A percentile compares a stretch with the other conserved stretches of the same genome.
Conservation (phyloP, 768 basidiomycete genomes). For the Candolleomyces eurysporus region DNA sequence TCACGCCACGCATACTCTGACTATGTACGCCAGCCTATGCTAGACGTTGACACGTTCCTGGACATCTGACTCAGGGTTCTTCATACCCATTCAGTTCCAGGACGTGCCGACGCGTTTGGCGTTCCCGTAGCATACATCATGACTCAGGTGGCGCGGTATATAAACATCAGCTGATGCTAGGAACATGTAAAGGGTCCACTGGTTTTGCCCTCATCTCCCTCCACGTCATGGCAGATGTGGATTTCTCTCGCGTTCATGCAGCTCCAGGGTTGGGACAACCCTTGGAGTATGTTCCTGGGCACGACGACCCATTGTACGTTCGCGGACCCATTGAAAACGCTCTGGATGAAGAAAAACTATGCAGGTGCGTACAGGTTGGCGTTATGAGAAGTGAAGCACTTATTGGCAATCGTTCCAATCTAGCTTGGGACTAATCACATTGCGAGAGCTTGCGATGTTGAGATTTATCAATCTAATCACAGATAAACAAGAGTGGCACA, state of each 20-base stretch:
- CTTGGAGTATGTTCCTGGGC: background rate
- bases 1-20: too few species aligned
- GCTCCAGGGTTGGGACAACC: background rate
- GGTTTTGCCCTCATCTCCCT: background rate
- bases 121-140: too few species aligned
- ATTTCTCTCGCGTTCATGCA: background rate
- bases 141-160: too few species aligned
- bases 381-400: background rate
- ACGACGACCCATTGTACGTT: background rate
- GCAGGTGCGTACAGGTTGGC: background rate
- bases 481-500: slow-evolving; percentile 32
- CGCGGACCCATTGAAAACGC: background rate
- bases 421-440: slow-evolving; percentile 16
- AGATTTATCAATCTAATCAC: slow-evolving; percentile 34
- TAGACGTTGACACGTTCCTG: too few species aligned
- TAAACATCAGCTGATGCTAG: too few species aligned
- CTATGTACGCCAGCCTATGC: too few species aligned
- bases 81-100: too few species aligned
- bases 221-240: background rate
- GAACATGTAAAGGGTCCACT: too few species aligned
- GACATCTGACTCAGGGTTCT: too few species aligned
- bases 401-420: slow-evolving; percentile 4
- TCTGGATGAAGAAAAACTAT: background rate
- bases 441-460: slow-evolving; percentile 34
- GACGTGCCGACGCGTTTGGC: too few species aligned